phyloP scores from a whole-genome alignment of 139 green algal genomes.

The Pedinophyceae sp. region DNA sequence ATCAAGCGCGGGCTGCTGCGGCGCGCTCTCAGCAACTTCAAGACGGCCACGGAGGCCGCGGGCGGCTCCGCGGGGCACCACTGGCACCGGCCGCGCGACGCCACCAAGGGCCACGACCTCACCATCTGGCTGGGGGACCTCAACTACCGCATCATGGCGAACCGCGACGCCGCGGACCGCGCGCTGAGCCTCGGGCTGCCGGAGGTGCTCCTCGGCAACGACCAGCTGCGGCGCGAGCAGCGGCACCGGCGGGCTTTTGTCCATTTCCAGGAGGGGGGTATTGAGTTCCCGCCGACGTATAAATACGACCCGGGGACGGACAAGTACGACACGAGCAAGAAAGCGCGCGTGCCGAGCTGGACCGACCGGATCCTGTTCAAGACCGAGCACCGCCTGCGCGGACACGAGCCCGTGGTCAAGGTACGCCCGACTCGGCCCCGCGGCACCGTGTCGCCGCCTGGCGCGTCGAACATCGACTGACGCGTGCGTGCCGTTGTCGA shows the following conservation, averaged over 20 bases:
- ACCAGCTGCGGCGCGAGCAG: slow-evolving; percentile 9
- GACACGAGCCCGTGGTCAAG: not conserved
- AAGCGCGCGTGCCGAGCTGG: slow-evolving; percentile 9
- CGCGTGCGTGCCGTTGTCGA: not conserved
- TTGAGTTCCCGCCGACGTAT: slow-evolving; percentile 14
- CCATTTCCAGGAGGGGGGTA: slow-evolving; percentile 3
- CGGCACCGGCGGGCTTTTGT: not conserved
- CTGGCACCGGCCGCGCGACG: not conserved
- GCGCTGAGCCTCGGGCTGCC: slow-evolving; percentile 2
- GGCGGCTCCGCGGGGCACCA: not conserved
- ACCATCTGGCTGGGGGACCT: slow-evolving; percentile 14
- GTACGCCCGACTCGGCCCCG: not conserved
- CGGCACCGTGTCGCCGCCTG: not conserved
- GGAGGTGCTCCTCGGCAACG: slow-evolving; percentile 13
- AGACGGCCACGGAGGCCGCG: too few relatives aligned
- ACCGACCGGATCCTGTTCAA: slow-evolving; percentile 13
- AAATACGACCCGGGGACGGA: slow-evolving; percentile 12
- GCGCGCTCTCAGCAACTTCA: not conserved
- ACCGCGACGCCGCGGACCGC: slow-evolving; percentile 8
- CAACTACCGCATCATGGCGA: slow-evolving; percentile 16
- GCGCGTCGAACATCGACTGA: not conserved
- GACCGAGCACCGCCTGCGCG: not conserved
- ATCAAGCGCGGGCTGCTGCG: slow-evolving; percentile 4
- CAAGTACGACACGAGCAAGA: slow-evolving; percentile 11
- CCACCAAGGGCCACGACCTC: slow-evolving; percentile 1